These are phyloP conservation scores for Cynara cardunculus DNA, from an alignment of 129 eudicot species.

Conservation along the genomic window DNA sequence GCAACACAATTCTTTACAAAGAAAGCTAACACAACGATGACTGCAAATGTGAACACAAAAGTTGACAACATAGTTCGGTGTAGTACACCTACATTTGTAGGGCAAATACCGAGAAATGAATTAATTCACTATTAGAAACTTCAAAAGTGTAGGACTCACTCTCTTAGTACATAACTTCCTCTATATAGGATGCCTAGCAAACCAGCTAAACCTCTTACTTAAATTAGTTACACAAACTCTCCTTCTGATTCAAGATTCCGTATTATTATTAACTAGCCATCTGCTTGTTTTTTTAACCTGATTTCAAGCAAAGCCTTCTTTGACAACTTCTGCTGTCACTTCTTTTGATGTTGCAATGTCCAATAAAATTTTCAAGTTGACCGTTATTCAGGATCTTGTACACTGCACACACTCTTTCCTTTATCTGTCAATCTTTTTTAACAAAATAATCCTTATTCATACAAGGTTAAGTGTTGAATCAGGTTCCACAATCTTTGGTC, in stretches of 20 bases:
- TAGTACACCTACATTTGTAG: background rate
- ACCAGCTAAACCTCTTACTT: background rate
- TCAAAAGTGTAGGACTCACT: background rate
- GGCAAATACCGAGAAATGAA: background rate
- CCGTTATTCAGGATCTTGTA: background rate
- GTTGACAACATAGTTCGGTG: background rate
- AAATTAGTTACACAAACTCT: background rate
- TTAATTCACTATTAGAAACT: too few species aligned
- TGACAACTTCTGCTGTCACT: background rate
- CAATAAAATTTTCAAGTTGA: background rate
- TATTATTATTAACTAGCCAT: background rate
- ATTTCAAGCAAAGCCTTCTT: background rate
- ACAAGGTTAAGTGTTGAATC: too few species aligned
- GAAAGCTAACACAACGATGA: background rate
- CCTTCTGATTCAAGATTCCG: background rate
- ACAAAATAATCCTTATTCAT: background rate
- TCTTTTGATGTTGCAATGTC: background rate
- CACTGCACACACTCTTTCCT: background rate
- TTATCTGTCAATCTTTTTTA: background rate
- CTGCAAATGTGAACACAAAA: background rate
- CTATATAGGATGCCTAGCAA: too few species aligned
- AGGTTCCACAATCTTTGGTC: background rate
- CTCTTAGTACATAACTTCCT: background rate
- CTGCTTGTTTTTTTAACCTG: background rate
- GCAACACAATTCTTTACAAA: background rate